These are phyloP conservation scores for Serendipita vermifera DNA, from an alignment of 768 basidiomycete genomes.

Conservation along the genomic window DNA sequence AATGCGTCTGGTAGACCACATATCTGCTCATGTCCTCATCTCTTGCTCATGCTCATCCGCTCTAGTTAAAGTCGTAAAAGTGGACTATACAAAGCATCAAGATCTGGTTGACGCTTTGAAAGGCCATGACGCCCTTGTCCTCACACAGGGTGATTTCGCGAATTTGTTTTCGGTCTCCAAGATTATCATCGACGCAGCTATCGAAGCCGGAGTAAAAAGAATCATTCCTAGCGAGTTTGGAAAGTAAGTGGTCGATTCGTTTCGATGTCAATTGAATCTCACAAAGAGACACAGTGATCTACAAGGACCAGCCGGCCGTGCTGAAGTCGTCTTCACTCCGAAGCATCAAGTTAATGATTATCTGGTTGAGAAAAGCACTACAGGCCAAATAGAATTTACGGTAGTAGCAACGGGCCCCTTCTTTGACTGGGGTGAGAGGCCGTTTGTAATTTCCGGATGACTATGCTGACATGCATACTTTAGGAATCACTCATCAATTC, in stretches of 20 bases:
- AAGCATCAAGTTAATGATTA: too few relatives aligned
- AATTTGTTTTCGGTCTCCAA: not conserved
- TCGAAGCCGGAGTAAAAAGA: constrained; percentile 7
- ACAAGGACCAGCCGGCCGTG: too few relatives aligned
- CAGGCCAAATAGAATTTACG: not conserved
- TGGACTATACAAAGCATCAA: not conserved
- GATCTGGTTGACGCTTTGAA: not conserved
- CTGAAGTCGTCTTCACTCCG: too few relatives aligned
- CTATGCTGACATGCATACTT: too few relatives aligned
- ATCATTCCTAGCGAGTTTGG: constrained; percentile 2
- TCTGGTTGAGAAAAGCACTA: too few relatives aligned
- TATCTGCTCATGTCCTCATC: not conserved
- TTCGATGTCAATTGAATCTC: not conserved
- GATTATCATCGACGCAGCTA: constrained; percentile 1
- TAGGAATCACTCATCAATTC: not conserved
- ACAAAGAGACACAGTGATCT: not conserved
- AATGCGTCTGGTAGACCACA: not conserved
- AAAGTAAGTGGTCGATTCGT: not conserved
- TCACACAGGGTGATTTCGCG: not conserved
- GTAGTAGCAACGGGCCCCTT: not conserved
- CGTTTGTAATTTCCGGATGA: not conserved
- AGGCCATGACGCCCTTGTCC: not conserved
- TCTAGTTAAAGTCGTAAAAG: not conserved
- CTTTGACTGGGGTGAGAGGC: constrained; percentile 4
- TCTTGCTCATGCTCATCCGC: not conserved